Base-by-base conservation (phyloP, 2,329 filamentous ascomycete genomes). In the Monosporascus cannonballus region DNA sequence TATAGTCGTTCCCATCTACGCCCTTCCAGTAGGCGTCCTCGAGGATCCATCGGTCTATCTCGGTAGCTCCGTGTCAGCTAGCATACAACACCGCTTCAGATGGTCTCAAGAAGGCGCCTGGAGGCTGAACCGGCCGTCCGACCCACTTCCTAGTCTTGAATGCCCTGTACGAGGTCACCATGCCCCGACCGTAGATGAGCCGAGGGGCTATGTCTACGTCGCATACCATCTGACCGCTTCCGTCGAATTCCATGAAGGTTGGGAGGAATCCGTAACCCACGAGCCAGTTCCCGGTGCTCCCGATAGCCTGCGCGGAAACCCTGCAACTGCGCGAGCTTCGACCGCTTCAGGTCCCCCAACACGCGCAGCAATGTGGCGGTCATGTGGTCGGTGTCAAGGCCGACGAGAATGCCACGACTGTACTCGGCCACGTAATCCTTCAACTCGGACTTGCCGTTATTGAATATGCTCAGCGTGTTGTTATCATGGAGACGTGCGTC, bases 21-120 rank as follows among this genome's bases (percentile, higher is more conserved):
- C 20, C 39, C 39, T 42, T 20, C 52, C 51, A 54, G 9, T 52
- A 51, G n/a, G 48, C 51, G 11, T 51, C 51, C 51, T 59, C 53
- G 17, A 60, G 47, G 7, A 55, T 49, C 57, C 58, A 59, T 17
- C 48, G 49, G 17, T 47, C 47, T n/a, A 58, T 50, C 30, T 55
- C 53, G 0, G 57, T 60, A 11, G 58, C 57, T 20, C 58, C 57
- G 44, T 59, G 57, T 57, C 58, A 60, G 49, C 58, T 59, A 20
- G 56, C 53, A 17, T 56, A 60, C n/a, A 60, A 22, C 14, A 49
- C 37, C 14, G 48, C 47, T 7, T 59, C 51, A 3, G 41, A 22
- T 3, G 56, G 54, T 7, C 39, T 6, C 18, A 54, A 49, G 20
- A 24, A 46, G 3, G 51, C 46, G n/a, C 36, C 37, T 1, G 58